These are phyloP conservation scores for Anethum foeniculum DNA, from an alignment of 140 eudicot species.

Conservation along the genomic window DNA sequence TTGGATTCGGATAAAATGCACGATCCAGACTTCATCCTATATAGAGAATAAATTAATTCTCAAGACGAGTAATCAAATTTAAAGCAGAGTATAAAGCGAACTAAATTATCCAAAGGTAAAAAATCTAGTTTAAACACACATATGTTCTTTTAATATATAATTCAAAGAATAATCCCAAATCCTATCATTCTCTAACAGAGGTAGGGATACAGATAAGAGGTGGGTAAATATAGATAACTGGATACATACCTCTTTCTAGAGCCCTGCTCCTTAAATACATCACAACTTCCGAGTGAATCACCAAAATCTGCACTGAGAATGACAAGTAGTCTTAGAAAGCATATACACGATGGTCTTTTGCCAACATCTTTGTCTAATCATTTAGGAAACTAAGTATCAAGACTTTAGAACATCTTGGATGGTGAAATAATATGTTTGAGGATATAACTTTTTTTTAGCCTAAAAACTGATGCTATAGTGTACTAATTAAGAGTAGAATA, in stretches of 20 bases:
- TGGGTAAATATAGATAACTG: neutral
- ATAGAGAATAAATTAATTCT: neutral
- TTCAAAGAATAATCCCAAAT: neutral
- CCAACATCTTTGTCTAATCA: neutral
- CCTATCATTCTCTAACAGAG: neutral
- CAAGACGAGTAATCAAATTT: neutral
- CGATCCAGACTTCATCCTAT: slow-evolving; percentile 46
- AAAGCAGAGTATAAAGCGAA: neutral
- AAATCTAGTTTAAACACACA: too few relatives aligned
- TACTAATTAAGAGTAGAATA: neutral
- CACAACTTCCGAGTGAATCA: slow-evolving; percentile 35
- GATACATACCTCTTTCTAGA: slow-evolving; percentile 58
- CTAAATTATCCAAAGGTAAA: neutral
- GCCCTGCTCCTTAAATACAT: slow-evolving; percentile 38
- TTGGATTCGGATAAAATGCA: slow-evolving; percentile 53
- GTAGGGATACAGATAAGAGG: neutral
- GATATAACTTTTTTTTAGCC: neutral
- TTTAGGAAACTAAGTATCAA: neutral
- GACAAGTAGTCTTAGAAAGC: neutral
- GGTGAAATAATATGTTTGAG: neutral
- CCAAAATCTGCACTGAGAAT: slow-evolving; percentile 23
- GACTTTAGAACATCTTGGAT: neutral
- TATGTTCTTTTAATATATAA: too few relatives aligned
- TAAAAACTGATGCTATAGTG: neutral
- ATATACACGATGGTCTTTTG: neutral